Conservation (phyloP, 2,329 filamentous ascomycete genomes). For the Aspergillus tubingensis region DNA sequence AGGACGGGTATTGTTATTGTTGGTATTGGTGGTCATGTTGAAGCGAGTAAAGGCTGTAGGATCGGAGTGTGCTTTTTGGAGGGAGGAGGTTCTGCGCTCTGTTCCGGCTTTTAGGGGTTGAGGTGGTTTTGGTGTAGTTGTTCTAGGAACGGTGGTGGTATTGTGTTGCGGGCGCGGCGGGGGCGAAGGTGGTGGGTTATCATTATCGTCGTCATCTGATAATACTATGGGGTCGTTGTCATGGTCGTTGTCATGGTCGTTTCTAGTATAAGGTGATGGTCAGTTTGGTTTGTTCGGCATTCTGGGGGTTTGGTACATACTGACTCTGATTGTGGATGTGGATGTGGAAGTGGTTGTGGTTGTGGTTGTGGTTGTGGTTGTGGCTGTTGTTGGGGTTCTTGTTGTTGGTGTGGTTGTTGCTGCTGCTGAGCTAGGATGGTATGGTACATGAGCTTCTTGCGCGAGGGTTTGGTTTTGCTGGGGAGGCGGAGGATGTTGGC, state of each 20-base stretch:
- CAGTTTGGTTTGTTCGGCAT: no score
- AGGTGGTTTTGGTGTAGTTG: slow-evolving; percentile 1
- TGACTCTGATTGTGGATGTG: slow-evolving; percentile 27
- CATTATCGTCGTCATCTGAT: no score
- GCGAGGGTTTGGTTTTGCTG: slow-evolving; percentile 32
- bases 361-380: background rate
- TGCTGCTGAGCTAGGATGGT: slow-evolving; percentile 20
- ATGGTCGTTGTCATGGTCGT: no score
- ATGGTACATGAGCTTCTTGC: slow-evolving; percentile 48
- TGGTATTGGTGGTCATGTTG: background rate
- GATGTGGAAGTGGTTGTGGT: background rate
- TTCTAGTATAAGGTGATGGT: no score
- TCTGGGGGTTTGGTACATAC: slow-evolving; percentile 24
- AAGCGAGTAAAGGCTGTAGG: slow-evolving; percentile 26
- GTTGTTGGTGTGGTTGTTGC: slow-evolving; percentile 1
- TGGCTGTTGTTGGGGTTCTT: slow-evolving; percentile 9
- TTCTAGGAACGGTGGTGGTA: background rate
- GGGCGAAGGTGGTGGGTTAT: background rate
- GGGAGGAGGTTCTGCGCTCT: slow-evolving; percentile 12
- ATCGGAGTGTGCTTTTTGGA: slow-evolving; percentile 41
- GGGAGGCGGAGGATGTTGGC: slow-evolving; percentile 35
- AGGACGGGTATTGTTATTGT: no score
- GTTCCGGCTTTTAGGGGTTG: background rate
- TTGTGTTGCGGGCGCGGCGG: background rate
- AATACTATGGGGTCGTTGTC: no score